These are phyloP conservation scores for Hymenoscyphus infarciens DNA, from an alignment of 2,329 filamentous ascomycete genomes.

Conservation along the genomic window DNA sequence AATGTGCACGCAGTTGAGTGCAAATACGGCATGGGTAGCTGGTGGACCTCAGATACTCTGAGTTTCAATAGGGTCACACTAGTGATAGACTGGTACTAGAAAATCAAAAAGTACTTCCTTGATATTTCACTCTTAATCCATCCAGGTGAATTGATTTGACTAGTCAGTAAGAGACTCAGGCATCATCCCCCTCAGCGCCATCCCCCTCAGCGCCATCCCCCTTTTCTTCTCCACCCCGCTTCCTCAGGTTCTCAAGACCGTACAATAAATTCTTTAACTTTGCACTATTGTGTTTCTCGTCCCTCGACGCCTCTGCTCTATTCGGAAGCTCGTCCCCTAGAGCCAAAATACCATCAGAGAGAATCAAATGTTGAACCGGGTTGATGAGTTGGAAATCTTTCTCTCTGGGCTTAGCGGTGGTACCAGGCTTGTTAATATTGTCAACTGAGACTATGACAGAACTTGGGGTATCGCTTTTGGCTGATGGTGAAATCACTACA, in stretches of 20 bases:
- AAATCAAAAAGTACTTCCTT: background rate
- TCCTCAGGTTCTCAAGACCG: constrained; percentile 34
- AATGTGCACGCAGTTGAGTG: too few relatives aligned
- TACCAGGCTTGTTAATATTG: constrained; percentile 47
- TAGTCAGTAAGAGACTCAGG: background rate
- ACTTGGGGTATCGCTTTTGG: constrained; percentile 30
- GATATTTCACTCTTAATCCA: background rate
- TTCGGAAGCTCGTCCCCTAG: constrained; percentile 12
- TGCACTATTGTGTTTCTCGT: constrained; percentile 27
- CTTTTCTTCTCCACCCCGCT: constrained; percentile 31
- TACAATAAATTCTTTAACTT: constrained; percentile 40
- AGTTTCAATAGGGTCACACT: too few relatives aligned
- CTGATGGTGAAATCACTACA: constrained; percentile 12
- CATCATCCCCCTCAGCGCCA: constrained; percentile 6
- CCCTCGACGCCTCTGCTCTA: constrained; percentile 25
- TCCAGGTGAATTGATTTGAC: background rate
- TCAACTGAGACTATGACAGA: constrained; percentile 49
- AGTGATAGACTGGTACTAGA: background rate
- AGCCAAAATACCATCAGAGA: constrained; percentile 13
- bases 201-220: constrained; percentile 22
- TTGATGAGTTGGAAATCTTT: constrained; percentile 10
- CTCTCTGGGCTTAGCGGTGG: constrained; percentile 40
- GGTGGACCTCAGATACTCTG: too few relatives aligned
- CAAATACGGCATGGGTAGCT: too few relatives aligned
- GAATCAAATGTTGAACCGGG: constrained; percentile 16